These are phyloP conservation scores for Solanum chaucha DNA, from an alignment of 257 asterid genomes.

Conservation along the genomic window DNA sequence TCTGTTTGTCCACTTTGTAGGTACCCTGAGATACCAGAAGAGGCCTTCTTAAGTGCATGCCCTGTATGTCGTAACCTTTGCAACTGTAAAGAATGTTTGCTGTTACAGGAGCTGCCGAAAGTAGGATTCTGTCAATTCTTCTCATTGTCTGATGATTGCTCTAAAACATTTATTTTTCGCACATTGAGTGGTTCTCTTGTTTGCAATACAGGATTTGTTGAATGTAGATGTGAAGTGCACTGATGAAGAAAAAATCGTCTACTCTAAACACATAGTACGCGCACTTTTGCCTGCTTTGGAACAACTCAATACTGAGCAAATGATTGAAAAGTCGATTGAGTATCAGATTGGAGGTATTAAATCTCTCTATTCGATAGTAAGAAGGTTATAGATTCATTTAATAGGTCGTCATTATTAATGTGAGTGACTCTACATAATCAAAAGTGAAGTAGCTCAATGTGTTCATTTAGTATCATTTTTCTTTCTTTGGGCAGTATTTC, in stretches of 20 bases:
- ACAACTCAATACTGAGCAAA: constrained; percentile 44
- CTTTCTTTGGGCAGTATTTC: constrained; percentile 37
- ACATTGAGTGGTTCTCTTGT: background rate
- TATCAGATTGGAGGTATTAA: constrained; percentile 51
- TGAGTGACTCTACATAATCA: background rate
- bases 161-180: background rate
- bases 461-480: background rate
- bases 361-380: background rate
- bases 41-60: constrained; percentile 56
- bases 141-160: background rate
- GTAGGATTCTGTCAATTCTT: constrained; percentile 24
- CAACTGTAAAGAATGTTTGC: constrained; percentile 75
- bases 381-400: background rate
- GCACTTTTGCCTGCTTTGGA: constrained; percentile 64
- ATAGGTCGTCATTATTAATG: background rate
- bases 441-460: background rate
- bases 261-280: constrained; percentile 43
- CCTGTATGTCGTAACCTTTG: constrained; percentile 67
- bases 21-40: constrained; percentile 63
- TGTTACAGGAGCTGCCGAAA: constrained; percentile 34
- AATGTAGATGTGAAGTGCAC: constrained; percentile 13
- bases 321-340: constrained; percentile 50
- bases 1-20: constrained; percentile 14
- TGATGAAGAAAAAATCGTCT: constrained; percentile 26
- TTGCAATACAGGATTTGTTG: constrained; percentile 25